Evolutionary conservation across 495 filamentous ascomycete species (phyloP), one percentile per base, ranked within the genome.

Genomic region (Xylaria venustula): DNA sequence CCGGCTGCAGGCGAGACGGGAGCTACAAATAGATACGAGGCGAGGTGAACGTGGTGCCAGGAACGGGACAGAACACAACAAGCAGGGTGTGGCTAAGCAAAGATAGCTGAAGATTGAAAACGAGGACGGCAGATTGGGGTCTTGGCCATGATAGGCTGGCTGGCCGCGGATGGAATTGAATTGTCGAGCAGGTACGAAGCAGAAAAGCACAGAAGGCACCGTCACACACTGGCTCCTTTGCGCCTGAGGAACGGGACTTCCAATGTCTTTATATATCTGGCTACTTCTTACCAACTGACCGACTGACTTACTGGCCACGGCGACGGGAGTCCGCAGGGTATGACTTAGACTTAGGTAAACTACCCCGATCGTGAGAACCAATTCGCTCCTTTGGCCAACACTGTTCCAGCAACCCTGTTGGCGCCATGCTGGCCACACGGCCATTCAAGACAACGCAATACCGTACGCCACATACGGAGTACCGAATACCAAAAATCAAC

Each of bases 401-500:
- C 45, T 26, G 22, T 40, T 30, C 50, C 41, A 41, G 25, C 50
- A 61, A 61, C 50, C 58, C 58, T 61, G 49, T 19, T 54, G 50
- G 42, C 20, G 42, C 28, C 49, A 37, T 32, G 26, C 58, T 54
- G 49, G 58, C 28, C 58, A 41, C n/a, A 61, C 50, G 19, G n/a
- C n/a, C n/a, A 19, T 22, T 34, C 40, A 20, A 34, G n/a, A 60
- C 47, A n/a, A 34, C 14, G 30, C 49, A 15, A 30, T 45, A 54
- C 58, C 22, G 48, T 53, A 61, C 41, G 53, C 3, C 12, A 25
- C 1, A 48, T 48, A 58, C 42, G 30, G 44, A 58, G 54, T 48
- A 60, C 30, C 34, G 49, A 52, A 44, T 30, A 52, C 40, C 20
- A 64, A 52, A 56, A 58, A 53, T 66, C 60, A 59, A 47, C 57